These are phyloP conservation scores for Apiotrichum domesticum DNA, from an alignment of 1,284 basidiomycete species.

Conservation along the genomic window DNA sequence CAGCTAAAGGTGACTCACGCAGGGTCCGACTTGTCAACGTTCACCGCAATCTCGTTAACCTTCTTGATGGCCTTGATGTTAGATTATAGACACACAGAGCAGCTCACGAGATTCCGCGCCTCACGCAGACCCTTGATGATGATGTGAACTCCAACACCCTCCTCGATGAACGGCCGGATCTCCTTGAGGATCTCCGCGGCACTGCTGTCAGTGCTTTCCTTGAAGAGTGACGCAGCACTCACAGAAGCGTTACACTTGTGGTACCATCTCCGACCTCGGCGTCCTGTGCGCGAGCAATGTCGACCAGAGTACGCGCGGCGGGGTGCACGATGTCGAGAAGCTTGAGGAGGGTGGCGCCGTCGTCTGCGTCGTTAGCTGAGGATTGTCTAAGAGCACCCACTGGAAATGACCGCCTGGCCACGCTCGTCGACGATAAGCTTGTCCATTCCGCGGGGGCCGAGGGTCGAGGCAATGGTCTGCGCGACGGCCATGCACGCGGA, in stretches of 20 bases:
- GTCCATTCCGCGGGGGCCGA: slow-evolving; percentile 99
- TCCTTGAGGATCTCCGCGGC: slow-evolving; percentile 95
- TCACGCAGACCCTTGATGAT: slow-evolving; percentile 95
- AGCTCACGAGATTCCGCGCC: slow-evolving; percentile 73
- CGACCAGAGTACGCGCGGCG: slow-evolving; percentile 90
- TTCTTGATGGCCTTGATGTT: slow-evolving; percentile 66
- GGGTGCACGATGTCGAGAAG: slow-evolving; percentile 96
- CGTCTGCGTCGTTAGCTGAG: slow-evolving; percentile 51
- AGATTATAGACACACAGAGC: neutral
- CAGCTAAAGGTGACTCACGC: slow-evolving; percentile 55
- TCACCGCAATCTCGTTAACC: slow-evolving; percentile 84
- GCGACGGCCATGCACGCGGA: slow-evolving; percentile 87
- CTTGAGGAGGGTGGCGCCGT: slow-evolving; percentile 96
- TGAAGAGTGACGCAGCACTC: slow-evolving; percentile 4
- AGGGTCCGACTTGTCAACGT: slow-evolving; percentile 82
- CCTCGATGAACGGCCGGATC: slow-evolving; percentile 85
- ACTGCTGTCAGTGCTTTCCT: slow-evolving; percentile 14
- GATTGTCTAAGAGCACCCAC: slow-evolving; percentile 22
- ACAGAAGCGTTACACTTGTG: slow-evolving; percentile 84
- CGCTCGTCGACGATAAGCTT: slow-evolving; percentile 85
- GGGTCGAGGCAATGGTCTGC: slow-evolving; percentile 82
- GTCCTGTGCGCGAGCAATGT: slow-evolving; percentile 96
- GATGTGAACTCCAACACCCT: slow-evolving; percentile 94
- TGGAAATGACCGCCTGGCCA: slow-evolving; percentile 94
- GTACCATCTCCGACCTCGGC: slow-evolving; percentile 98